A percentile compares a stretch with the other conserved stretches of the same genome.
Conservation (phyloP, 2,329 filamentous ascomycete species). For the Colletotrichum filicis region DNA sequence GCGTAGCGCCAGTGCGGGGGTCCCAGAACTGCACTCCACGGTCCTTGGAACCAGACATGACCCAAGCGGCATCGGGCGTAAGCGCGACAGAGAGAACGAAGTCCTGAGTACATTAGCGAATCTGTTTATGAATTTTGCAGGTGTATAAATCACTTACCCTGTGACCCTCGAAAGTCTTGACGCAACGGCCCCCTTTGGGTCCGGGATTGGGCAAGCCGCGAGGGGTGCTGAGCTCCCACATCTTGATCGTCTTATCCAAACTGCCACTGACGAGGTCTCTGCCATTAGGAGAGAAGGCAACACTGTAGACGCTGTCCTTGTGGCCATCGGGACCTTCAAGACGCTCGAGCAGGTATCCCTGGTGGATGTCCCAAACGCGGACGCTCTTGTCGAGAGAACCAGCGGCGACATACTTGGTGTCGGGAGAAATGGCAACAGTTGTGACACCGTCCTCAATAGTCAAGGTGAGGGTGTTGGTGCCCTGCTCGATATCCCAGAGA, state of each 20-base stretch:
- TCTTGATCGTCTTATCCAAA: constrained; percentile 98
- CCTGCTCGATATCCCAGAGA: constrained; percentile 93
- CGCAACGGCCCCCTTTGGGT: constrained; percentile 89
- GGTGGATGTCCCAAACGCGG: constrained; percentile 92
- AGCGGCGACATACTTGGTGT: constrained; percentile 92
- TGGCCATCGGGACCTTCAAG: constrained; percentile 94
- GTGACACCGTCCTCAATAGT: constrained; percentile 97
- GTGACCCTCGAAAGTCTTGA: constrained; percentile 97
- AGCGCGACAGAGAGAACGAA: constrained; percentile 96
- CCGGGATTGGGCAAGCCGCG: constrained; percentile 74
- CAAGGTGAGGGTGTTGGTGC: constrained; percentile 83
- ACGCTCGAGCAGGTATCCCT: constrained; percentile 87
- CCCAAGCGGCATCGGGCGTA: constrained; percentile 94
- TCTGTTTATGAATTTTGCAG: neutral
- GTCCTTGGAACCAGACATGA: constrained; percentile 97
- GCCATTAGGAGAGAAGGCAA: constrained; percentile 94
- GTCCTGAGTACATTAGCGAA: constrained; percentile 68
- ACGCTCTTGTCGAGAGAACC: constrained; percentile 98
- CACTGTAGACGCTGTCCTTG: constrained; percentile 96
- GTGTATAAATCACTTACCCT: constrained; percentile 67
- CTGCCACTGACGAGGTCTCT: constrained; percentile 94
- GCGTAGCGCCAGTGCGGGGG: constrained; percentile 88
- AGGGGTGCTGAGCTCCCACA: constrained; percentile 91
- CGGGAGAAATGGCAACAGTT: constrained; percentile 95
- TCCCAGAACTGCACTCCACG: constrained; percentile 99